phyloP scores from a whole-genome alignment of 1,284 basidiomycete genomes.

The Meripilus lineatus region DNA sequence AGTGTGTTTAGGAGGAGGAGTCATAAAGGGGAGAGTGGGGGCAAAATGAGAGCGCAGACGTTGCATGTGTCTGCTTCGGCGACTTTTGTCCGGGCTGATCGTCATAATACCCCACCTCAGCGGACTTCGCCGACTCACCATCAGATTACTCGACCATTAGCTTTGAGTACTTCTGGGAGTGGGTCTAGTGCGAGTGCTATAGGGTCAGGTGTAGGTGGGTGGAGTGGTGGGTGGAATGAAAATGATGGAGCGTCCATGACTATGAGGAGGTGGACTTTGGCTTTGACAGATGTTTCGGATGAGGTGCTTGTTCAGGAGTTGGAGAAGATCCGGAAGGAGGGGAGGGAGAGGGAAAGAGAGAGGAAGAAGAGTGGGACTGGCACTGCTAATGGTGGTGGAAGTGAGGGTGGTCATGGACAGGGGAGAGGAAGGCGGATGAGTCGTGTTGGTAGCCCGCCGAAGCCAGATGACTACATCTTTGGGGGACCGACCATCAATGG shows the following conservation, averaged over 20 bases:
- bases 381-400: conserved; percentile 14
- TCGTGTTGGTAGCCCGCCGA: background rate
- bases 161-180: background rate
- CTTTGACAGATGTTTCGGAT: conserved; percentile 33
- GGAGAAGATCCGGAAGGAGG: conserved; percentile 29
- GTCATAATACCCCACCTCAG: background rate
- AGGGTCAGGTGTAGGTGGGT: background rate
- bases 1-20: no score
- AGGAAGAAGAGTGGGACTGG: conserved; percentile 12
- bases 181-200: background rate
- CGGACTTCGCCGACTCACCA: background rate
- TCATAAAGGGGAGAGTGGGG: background rate
- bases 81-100: background rate
- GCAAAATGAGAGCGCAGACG: no score
- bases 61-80: background rate
- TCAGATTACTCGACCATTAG: background rate
- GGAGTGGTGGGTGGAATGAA: conserved; percentile 15
- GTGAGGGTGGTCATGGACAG: conserved; percentile 7
- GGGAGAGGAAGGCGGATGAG: background rate
- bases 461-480: conserved; percentile 15
- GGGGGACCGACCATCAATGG: conserved; percentile 13
- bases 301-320: conserved; percentile 33
- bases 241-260: conserved; percentile 5
- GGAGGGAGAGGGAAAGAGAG: conserved; percentile 10
- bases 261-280: conserved; percentile 32